A percentile compares a stretch with the other conserved stretches of the same genome.
Conservation (phyloP, 2,329 filamentous ascomycete genomes). For the Fusarium nygamai region DNA sequence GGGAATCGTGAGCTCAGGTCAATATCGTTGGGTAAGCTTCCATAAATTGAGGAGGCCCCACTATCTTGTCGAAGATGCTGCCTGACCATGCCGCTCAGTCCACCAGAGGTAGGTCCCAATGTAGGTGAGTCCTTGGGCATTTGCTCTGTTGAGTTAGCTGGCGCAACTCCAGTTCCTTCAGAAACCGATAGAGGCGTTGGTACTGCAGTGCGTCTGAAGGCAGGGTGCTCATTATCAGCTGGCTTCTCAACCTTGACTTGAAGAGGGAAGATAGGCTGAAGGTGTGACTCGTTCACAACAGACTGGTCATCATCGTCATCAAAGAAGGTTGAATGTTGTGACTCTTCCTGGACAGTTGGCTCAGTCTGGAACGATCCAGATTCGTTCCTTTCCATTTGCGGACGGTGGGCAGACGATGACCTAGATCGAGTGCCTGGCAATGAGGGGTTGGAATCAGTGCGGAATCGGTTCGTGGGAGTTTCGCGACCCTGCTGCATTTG, state of each 20-base stretch:
- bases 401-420: slow-evolving; percentile 57
- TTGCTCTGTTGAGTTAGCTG: slow-evolving; percentile 10
- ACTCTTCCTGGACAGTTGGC: slow-evolving; percentile 48
- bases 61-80: slow-evolving; percentile 87
- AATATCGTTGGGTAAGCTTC: slow-evolving; percentile 53
- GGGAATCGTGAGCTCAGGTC: slow-evolving; percentile 47
- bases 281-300: slow-evolving; percentile 7
- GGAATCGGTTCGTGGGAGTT: slow-evolving; percentile 60
- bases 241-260: slow-evolving; percentile 58
- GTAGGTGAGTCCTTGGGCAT: slow-evolving; percentile 76
- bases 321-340: slow-evolving; percentile 53
- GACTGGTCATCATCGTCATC: slow-evolving; percentile 55
- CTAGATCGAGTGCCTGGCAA: slow-evolving; percentile 54
- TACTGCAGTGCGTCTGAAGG: slow-evolving; percentile 58
- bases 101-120: slow-evolving; percentile 71
- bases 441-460: slow-evolving; percentile 58
- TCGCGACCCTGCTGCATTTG: slow-evolving; percentile 82
- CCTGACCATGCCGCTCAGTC: slow-evolving; percentile 80
- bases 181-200: slow-evolving; percentile 55
- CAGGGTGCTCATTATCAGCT: slow-evolving; percentile 64
- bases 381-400: slow-evolving; percentile 48
- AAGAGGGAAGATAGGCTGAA: slow-evolving; percentile 40
- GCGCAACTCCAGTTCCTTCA: slow-evolving; percentile 4
- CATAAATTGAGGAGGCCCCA: slow-evolving; percentile 82
- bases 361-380: slow-evolving; percentile 43